These are phyloP conservation scores for Halenospora varia DNA, from an alignment of 495 filamentous ascomycete species.

Conservation along the genomic window DNA sequence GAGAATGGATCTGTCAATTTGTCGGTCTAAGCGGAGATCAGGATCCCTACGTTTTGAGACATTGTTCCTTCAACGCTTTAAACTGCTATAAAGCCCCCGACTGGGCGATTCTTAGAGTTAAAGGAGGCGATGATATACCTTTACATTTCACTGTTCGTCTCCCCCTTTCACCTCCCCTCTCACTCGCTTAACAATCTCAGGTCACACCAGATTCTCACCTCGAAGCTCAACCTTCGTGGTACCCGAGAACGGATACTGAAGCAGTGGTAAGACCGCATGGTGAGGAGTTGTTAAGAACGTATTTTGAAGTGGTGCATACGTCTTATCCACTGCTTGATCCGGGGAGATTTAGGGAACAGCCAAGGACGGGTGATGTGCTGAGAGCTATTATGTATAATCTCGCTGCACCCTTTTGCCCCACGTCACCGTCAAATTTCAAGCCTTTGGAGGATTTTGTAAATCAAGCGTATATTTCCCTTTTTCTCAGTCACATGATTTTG, in stretches of 20 bases:
- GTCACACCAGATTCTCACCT: conserved; percentile 11
- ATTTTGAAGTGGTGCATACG: conserved; percentile 15
- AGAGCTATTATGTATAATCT: conserved; percentile 15
- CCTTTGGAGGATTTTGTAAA: conserved; percentile 4
- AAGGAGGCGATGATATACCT: conserved; percentile 9
- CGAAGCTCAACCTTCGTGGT: conserved; percentile 7
- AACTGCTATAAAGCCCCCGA: conserved; percentile 17
- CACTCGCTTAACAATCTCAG: conserved; percentile 2
- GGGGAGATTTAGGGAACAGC: background rate
- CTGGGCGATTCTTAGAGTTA: conserved; percentile 14
- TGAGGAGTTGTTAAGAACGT: conserved; percentile 1
- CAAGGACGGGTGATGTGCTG: conserved; percentile 4
- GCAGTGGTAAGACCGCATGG: conserved; percentile 3
- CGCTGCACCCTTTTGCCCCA: conserved; percentile 10
- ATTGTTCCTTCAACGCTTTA: conserved; percentile 17
- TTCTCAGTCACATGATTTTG: background rate
- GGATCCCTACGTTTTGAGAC: conserved; percentile 16
- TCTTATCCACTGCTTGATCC: conserved; percentile 16
- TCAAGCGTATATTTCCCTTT: conserved; percentile 8
- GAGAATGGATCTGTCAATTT: conserved; percentile 15
- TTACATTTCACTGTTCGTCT: conserved; percentile 15
- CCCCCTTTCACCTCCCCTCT: too few relatives aligned
- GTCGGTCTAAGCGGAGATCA: conserved; percentile 18
- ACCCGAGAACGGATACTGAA: conserved; percentile 12
- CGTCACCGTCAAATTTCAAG: background rate